Evolutionary conservation across 306 rosid species (phyloP), one percentile per base, ranked within the genome.

Genomic region (Fagus crenata): DNA sequence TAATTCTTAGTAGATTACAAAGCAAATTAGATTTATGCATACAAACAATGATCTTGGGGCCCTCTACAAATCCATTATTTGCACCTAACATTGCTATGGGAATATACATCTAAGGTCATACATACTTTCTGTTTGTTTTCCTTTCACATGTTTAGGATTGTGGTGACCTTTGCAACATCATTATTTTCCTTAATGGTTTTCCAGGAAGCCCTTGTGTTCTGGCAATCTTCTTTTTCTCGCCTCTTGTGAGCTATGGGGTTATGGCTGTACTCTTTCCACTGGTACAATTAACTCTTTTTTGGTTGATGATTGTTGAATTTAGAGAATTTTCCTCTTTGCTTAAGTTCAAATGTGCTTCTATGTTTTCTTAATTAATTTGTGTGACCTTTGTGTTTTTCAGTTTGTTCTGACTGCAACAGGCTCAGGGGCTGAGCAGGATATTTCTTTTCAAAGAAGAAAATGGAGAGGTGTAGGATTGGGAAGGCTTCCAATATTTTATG

Each of bases 191-290:
- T 80, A 17, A 70, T 85, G 73, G 73, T 74, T 71, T 74, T 89
- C 41, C 93, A 92, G 98, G 98, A 81, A 89, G 98, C 84, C 97
- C 98, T 33, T 95, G 97, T 49, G 97, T 90, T 80, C 77, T 90
- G 80, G 91, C 97, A 37, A 82, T 90, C 60, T 87, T 95, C 83
- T 88, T 90, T 71, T 90, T 85, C 88, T 95, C 97, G 8, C 93
- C 92, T 71, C 95, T 95, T 78, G 98, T 95, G 71, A 81, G 95
- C 83, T 95, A 89, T 31, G 98, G 96, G 65, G 83, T 89, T 72
- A 92, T 92, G 96, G 96, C 96, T 71, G 85, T 95, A 76, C 91
- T 95, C 70, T 95, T 76, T 73, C 98, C 98, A 12, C 81, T 95
- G 98, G 97, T 92, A 89, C 64, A 81, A 49, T 40, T 46, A 33